These are phyloP conservation scores for Aspergillus transmontanensis DNA, from an alignment of 2,329 filamentous ascomycete species.

Conservation along the genomic window DNA sequence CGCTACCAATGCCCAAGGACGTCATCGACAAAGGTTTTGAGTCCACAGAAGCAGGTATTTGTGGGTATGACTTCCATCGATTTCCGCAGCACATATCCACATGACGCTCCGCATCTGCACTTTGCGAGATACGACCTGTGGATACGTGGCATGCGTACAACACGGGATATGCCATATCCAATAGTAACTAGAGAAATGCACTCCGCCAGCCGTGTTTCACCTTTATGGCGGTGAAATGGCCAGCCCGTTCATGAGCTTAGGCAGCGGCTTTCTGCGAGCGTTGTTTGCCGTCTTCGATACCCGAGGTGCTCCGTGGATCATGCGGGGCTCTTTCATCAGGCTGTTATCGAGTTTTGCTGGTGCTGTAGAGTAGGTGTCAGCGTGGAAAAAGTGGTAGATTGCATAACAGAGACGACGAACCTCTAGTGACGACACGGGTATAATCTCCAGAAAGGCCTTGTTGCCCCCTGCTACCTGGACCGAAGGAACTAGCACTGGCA, in stretches of 20 bases:
- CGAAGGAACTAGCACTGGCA: slow-evolving; percentile 60
- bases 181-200: slow-evolving; percentile 15
- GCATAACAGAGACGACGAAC: slow-evolving; percentile 34
- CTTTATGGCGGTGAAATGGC: slow-evolving; percentile 37
- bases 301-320: slow-evolving; percentile 82
- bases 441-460: slow-evolving; percentile 53
- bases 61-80: neutral
- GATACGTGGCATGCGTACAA: slow-evolving; percentile 15
- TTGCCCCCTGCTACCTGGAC: slow-evolving; percentile 52
- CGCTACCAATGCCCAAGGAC: slow-evolving; percentile 1
- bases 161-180: slow-evolving; percentile 12
- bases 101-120: neutral
- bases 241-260: slow-evolving; percentile 46
- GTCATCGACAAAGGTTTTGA: slow-evolving; percentile 12
- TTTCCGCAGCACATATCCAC: slow-evolving; percentile 5
- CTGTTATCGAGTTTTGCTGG: slow-evolving; percentile 82
- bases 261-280: slow-evolving; percentile 45
- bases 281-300: slow-evolving; percentile 51
- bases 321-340: slow-evolving; percentile 88
- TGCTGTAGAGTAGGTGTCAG: slow-evolving; percentile 57
- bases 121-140: slow-evolving; percentile 6
- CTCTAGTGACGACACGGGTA: slow-evolving; percentile 52
- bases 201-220: slow-evolving; percentile 18
- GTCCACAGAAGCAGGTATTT: slow-evolving; percentile 7
- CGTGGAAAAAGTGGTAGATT: neutral